phyloP scores from a whole-genome alignment of 495 filamentous ascomycete genomes.

The Tuber borchii region DNA sequence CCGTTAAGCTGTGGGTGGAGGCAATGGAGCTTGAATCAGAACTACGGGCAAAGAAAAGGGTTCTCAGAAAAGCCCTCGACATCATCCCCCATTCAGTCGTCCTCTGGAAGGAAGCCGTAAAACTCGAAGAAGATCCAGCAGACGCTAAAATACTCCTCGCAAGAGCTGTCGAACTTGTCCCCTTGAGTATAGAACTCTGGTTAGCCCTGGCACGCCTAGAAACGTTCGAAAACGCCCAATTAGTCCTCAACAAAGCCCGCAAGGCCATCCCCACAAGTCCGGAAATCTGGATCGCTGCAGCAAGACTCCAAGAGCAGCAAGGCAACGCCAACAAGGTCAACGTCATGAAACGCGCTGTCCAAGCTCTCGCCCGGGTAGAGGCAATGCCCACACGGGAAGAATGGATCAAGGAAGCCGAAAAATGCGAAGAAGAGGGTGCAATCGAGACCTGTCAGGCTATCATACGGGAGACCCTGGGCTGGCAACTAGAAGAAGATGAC shows the following conservation, averaged over 20 bases:
- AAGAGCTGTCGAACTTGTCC: conserved; percentile 90
- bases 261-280: conserved; percentile 86
- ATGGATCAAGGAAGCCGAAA: conserved; percentile 92
- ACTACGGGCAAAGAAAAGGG: conserved; percentile 73
- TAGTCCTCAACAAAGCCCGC: conserved; percentile 89
- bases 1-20: conserved; percentile 83
- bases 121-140: conserved; percentile 79
- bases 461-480: conserved; percentile 87
- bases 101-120: conserved; percentile 96
- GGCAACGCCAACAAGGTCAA: conserved; percentile 66
- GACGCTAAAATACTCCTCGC: conserved; percentile 81
- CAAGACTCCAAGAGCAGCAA: conserved; percentile 85
- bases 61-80: conserved; percentile 79
- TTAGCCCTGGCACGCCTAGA: conserved; percentile 85
- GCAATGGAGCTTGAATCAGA: conserved; percentile 90
- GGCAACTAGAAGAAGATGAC: conserved; percentile 90
- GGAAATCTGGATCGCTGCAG: conserved; percentile 94
- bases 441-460: conserved; percentile 79
- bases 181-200: conserved; percentile 88
- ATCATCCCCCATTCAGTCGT: conserved; percentile 84
- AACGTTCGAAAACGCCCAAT: conserved; percentile 80
- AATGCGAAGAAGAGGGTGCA: conserved; percentile 87
- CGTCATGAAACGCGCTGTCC: conserved; percentile 89
- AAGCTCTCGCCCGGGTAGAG: conserved; percentile 80
- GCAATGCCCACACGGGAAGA: conserved; percentile 96